Conservation (phyloP, 768 basidiomycete species). For the Tubosaeta brunneosetosa region DNA sequence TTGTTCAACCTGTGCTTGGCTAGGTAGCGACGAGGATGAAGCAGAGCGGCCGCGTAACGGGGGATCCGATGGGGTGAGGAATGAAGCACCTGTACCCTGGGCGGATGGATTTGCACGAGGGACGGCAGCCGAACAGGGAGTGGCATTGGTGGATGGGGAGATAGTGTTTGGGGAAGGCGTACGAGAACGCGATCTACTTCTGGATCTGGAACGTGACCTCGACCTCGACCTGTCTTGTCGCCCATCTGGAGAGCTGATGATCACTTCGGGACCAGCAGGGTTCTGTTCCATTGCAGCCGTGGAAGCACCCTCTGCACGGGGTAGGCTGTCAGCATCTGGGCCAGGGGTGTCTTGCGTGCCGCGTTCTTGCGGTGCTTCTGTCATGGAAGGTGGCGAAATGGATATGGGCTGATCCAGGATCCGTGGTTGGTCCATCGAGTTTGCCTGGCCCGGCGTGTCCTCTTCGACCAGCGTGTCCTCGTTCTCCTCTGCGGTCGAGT, state of each 20-base stretch:
- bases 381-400: constrained; percentile 2
- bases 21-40: constrained; percentile 33
- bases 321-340: constrained; percentile 5
- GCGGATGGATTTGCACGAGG: constrained; percentile 10
- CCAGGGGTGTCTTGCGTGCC: constrained; percentile 11
- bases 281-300: constrained; percentile 9
- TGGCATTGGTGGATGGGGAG: constrained; percentile 8
- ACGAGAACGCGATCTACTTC: constrained; percentile 39
- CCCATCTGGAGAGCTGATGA: constrained; percentile 35
- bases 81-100: constrained; percentile 17
- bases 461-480: constrained; percentile 17
- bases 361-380: constrained; percentile 2
- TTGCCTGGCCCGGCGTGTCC: constrained; percentile 15
- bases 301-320: constrained; percentile 16
- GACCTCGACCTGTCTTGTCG: constrained; percentile 28
- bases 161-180: constrained; percentile 41
- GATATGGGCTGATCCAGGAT: constrained; percentile 11
- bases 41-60: constrained; percentile 25
- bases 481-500: constrained; percentile 12
- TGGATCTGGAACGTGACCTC: constrained; percentile 28
- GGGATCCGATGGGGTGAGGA: constrained; percentile 25
- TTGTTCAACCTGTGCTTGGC: constrained; percentile 29
- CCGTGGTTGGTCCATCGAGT: constrained; percentile 15
- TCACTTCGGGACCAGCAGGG: constrained; percentile 26
- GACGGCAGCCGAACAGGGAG: constrained; percentile 5